phyloP scores from a whole-genome alignment of 23 red algal genomes.

The Gracilaria domingensis region DNA sequence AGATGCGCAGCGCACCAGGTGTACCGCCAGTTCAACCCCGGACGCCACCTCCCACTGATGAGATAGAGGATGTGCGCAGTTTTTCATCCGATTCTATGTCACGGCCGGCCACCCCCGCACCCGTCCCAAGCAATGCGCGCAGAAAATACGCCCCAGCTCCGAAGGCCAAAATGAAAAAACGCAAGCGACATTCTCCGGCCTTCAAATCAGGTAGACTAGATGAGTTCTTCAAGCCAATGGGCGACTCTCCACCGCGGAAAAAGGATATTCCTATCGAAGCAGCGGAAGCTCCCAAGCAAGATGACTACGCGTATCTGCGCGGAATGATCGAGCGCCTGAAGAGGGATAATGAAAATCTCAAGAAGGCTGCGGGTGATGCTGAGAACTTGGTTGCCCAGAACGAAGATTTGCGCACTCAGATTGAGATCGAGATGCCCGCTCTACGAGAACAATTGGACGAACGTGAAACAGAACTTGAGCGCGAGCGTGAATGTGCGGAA shows the following conservation, averaged over 20 bases:
- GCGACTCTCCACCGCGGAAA: constrained; percentile 9
- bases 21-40: not conserved
- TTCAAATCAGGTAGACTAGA: constrained; percentile 47
- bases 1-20: constrained; percentile 8
- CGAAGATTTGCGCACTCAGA: constrained; percentile 56
- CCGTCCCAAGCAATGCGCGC: constrained; percentile 24
- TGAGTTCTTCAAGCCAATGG: constrained; percentile 65
- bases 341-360: constrained; percentile 47
- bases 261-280: not conserved
- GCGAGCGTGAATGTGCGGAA: constrained; percentile 12
- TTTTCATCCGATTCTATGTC: constrained; percentile 65
- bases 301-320: constrained; percentile 42
- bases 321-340: constrained; percentile 36
- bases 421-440: constrained; percentile 49
- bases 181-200: constrained; percentile 30
- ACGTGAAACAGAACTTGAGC: not conserved
- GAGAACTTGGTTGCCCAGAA: constrained; percentile 50
- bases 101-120: constrained; percentile 13
- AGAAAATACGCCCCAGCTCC: constrained; percentile 48
- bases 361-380: constrained; percentile 19
- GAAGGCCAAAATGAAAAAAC: constrained; percentile 42
- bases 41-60: constrained; percentile 32
- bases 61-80: constrained; percentile 52
- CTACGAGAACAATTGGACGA: constrained; percentile 52
- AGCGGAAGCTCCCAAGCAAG: not conserved